phyloP scores from a whole-genome alignment of 2,329 filamentous ascomycete genomes.

The Exophiala sp. region DNA sequence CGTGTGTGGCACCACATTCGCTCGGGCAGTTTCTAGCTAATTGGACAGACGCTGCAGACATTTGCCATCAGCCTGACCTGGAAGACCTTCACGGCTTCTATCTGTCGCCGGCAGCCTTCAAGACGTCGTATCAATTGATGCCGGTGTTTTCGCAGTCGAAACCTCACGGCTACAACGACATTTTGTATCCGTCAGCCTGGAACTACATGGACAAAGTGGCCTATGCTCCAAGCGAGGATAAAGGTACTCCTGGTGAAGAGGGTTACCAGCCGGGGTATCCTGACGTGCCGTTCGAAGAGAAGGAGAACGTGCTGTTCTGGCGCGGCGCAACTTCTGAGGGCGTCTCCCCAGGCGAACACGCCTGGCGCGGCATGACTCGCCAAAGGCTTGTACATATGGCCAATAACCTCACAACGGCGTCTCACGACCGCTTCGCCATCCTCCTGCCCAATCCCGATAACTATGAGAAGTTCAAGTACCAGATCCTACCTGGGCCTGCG shows the following conservation, averaged over 20 bases:
- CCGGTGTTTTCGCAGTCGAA: constrained; percentile 76
- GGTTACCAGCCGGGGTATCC: constrained; percentile 35
- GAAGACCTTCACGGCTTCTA: constrained; percentile 71
- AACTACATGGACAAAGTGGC: constrained; percentile 58
- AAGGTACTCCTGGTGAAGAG: constrained; percentile 31
- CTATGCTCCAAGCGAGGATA: constrained; percentile 49
- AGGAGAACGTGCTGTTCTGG: constrained; percentile 68
- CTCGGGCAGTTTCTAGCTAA: constrained; percentile 63
- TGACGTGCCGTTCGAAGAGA: constrained; percentile 57
- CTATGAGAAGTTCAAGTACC: constrained; percentile 52
- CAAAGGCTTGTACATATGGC: constrained; percentile 69
- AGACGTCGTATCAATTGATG: constrained; percentile 61
- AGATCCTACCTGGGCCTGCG: constrained; percentile 45
- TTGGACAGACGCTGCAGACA: constrained; percentile 62
- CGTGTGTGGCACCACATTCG: constrained; percentile 63
- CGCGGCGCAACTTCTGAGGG: constrained; percentile 64
- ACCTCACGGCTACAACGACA: constrained; percentile 69
- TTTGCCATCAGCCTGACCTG: constrained; percentile 75
- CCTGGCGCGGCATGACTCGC: constrained; percentile 65
- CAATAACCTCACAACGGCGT: constrained; percentile 53
- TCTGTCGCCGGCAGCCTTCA: constrained; percentile 60
- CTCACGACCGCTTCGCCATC: constrained; percentile 46
- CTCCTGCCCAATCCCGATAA: constrained; percentile 48
- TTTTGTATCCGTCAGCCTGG: constrained; percentile 66
- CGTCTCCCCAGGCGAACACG: constrained; percentile 45